Base-by-base conservation (phyloP, 495 filamentous ascomycete genomes). In the Tuber microsphaerosporum region DNA sequence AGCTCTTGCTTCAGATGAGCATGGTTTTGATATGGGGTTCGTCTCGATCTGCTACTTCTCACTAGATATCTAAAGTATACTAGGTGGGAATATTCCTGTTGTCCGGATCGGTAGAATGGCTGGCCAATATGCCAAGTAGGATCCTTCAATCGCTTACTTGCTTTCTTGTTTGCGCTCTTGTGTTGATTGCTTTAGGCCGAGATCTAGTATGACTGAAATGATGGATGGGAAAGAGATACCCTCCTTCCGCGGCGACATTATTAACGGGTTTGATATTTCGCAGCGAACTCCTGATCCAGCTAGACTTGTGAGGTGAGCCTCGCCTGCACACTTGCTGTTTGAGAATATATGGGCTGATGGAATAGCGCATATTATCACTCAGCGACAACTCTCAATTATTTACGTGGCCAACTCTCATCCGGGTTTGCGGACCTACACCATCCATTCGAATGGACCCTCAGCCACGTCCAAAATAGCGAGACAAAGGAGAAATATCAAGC, bases 81-180 rank as follows among this genome's bases (percentile, higher is more conserved):
- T 51, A 88, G 87, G 90, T 68, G 87, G 88, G 74, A 92, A 97
- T 85, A 97, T 96, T 84, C 93, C 93, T 41, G 93, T 99, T 39
- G 93, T 99, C 73, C 90, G 95, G 77, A 95, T 99, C 79, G 95
- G 92, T 26, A 89, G 95, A 71, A 97, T 97, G 90, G 95, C 95
- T 26, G 95, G 95, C 7, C 95, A 99, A 85, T 99, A 94, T 75
- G 95, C 95, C 31, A 99, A 99, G 77, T 79, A 73, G 20, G 77
- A 70, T 70, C 48, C 7, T 39, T n/a, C 12, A 16, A 37, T 84
- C 85, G 74, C 22, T 81, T 75, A 10, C 51, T 14, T 56, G 73
- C 56, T 19, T 65, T 26, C 44, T 48, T 14, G 17, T 9, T 45
- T 6, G 22, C 17, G 4, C 69, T 26, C 17, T 69, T 44, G 16